Conservation (phyloP, 1,284 basidiomycete genomes). For the Ganoderma sinense region DNA sequence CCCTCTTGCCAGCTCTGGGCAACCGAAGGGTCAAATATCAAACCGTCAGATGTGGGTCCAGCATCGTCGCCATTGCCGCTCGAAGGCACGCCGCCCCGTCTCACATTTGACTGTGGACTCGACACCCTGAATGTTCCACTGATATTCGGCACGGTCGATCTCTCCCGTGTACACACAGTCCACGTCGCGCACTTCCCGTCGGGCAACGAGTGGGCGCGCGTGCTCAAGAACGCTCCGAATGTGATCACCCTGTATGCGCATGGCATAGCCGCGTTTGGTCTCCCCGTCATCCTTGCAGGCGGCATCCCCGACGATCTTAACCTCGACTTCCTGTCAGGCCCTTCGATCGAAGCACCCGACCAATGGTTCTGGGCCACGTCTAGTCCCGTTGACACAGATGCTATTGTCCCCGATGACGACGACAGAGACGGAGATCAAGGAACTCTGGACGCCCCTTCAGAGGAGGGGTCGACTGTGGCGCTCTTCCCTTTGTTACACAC, state of each 20-base stretch:
- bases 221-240: background rate
- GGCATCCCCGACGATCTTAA: background rate
- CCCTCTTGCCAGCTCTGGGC: background rate
- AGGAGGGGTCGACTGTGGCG: background rate
- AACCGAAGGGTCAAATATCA: background rate
- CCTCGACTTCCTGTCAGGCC: background rate
- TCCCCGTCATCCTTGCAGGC: background rate
- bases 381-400: background rate
- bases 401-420: background rate
- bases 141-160: background rate
- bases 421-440: background rate
- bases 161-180: background rate
- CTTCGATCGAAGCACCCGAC: no score
- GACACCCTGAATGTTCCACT: background rate
- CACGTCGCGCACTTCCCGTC: background rate
- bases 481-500: background rate
- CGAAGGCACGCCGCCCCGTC: background rate
- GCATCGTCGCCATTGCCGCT: background rate
- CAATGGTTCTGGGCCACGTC: background rate
- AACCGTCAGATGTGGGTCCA: background rate
- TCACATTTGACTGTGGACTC: background rate
- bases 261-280: background rate
- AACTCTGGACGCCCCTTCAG: background rate
- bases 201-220: background rate
- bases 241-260: background rate